Conservation (phyloP, 139 green algal genomes). For the Coelastrella sp. region DNA sequence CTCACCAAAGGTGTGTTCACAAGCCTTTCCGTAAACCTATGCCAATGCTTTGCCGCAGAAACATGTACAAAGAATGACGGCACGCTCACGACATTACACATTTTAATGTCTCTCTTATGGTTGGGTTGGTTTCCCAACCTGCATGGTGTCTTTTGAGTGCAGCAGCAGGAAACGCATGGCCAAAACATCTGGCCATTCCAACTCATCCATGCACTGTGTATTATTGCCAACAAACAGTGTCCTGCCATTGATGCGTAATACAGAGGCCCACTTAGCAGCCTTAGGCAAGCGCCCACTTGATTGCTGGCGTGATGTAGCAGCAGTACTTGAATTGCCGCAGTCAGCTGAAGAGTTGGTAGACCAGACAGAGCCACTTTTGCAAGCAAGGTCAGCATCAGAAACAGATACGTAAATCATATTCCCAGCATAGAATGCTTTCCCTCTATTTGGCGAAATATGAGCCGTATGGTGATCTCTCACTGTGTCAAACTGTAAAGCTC, state of each 20-base stretch:
- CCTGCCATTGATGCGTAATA: not conserved
- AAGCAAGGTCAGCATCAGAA: conserved; percentile 34
- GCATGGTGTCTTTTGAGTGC: no score
- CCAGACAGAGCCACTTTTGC: conserved; percentile 66
- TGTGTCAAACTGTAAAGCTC: not conserved
- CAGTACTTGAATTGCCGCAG: conserved; percentile 35
- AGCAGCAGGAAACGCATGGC: no score
- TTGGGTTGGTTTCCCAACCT: no score
- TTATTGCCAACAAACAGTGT: no score
- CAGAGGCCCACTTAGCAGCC: conserved; percentile 43
- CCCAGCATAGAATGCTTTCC: not conserved
- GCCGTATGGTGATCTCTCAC: not conserved
- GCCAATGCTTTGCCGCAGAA: not conserved
- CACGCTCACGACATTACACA: not conserved
- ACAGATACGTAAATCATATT: not conserved
- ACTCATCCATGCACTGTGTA: not conserved
- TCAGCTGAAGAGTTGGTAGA: conserved; percentile 72
- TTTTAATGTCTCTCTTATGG: not conserved
- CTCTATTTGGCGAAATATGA: no score
- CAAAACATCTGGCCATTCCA: not conserved
- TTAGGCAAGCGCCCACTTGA: conserved; percentile 84
- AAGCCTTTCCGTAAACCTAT: not conserved
- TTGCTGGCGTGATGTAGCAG: conserved; percentile 69
- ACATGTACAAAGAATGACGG: not conserved
- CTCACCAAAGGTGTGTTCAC: conserved; percentile 1